Evolutionary conservation across 345 rosid species (phyloP).

Genomic region (Eucalyptus camaldulensis): DNA sequence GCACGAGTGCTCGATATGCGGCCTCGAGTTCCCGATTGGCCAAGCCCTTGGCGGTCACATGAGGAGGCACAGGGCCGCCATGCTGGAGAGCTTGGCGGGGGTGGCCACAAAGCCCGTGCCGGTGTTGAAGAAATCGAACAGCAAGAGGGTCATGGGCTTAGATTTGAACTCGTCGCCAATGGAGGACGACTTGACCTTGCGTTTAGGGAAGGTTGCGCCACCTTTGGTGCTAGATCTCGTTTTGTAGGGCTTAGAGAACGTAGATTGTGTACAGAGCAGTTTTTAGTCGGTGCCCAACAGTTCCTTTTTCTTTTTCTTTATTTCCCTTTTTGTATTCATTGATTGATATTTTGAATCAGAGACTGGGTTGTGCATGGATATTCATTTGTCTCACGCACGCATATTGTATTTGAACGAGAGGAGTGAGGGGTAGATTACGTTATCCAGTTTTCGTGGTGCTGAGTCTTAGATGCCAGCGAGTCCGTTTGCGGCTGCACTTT

Average conservation of each 20-base stretch:
- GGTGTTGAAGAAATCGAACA: constrained; percentile 49
- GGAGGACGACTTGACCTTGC: constrained; percentile 51
- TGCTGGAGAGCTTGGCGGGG: not conserved
- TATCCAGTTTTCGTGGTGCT: not conserved
- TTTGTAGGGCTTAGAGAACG: not conserved
- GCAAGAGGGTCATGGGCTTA: constrained; percentile 31
- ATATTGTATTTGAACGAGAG: not conserved
- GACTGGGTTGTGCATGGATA: not conserved
- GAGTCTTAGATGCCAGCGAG: not conserved
- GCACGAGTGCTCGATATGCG: constrained; percentile 86
- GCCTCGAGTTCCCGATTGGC: constrained; percentile 66
- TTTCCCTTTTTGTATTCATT: not conserved
- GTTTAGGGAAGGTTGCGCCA: constrained; percentile 25
- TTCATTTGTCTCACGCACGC: not conserved
- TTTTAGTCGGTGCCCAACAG: not conserved
- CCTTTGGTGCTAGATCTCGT: not conserved
- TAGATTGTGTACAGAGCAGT: not conserved
- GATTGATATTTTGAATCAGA: not conserved
- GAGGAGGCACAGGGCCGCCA: constrained; percentile 55
- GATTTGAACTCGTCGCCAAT: constrained; percentile 63
- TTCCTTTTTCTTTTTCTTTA: not conserved
- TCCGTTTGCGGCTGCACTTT: not conserved
- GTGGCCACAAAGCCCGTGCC: not conserved
- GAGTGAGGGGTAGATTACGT: not conserved
- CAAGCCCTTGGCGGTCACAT: constrained; percentile 96